A percentile compares a stretch with the other conserved stretches of the same genome.
phyloP scores from a whole-genome alignment of 768 basidiomycete genomes.

The Pleurotus cornucopiae region DNA sequence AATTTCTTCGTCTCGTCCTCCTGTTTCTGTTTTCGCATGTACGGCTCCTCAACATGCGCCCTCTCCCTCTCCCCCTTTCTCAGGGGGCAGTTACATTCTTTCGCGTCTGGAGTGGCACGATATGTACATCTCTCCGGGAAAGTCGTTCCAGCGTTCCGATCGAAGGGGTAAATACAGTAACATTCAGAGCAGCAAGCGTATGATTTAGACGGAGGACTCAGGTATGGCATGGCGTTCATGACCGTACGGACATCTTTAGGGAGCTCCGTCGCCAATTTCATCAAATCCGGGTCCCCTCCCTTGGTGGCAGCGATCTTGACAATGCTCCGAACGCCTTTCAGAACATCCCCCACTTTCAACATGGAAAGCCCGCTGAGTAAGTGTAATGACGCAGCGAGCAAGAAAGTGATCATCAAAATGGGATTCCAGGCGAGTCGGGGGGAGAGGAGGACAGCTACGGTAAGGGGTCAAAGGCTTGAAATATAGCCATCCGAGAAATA shows the following conservation, averaged over 20 bases:
- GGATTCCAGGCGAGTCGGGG: background rate
- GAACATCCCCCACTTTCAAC: background rate
- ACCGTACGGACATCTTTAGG: conserved; percentile 2
- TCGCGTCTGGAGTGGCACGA: conserved; percentile 9
- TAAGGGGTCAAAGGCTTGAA: background rate
- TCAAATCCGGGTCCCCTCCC: background rate
- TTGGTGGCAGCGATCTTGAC: background rate
- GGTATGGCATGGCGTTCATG: background rate
- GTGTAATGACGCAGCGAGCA: background rate
- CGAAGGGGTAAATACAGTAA: background rate
- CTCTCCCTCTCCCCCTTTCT: conserved; percentile 14
- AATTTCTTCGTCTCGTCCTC: too few species aligned
- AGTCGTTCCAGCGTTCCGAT: background rate
- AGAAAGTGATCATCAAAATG: background rate
- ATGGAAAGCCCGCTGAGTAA: background rate
- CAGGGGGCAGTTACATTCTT: conserved; percentile 15
- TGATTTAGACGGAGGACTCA: background rate
- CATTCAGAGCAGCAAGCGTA: conserved; percentile 7
- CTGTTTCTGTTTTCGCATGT: background rate
- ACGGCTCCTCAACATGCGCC: too few species aligned
- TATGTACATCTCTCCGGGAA: conserved; percentile 3
- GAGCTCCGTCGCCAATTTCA: background rate
- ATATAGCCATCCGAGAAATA: background rate
- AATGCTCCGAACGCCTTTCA: background rate
- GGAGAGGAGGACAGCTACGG: background rate